These are phyloP conservation scores for Phycomyces nitens DNA, from an alignment of 192 early-diverging fungal genomes.

Conservation along the genomic window DNA sequence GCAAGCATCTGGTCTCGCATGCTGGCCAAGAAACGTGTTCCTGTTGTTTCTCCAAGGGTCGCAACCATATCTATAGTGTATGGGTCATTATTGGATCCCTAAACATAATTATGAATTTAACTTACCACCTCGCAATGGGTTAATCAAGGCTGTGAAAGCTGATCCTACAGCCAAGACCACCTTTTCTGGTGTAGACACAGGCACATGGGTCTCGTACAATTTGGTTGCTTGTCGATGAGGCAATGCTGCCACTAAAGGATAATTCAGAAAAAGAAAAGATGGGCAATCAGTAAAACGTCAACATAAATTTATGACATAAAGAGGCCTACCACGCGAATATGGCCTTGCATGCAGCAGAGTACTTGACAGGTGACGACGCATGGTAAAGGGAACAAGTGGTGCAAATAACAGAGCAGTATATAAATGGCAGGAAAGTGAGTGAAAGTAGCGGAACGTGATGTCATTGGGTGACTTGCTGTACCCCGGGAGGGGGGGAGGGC, in stretches of 20 bases:
- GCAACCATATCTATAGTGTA: slow-evolving; percentile 73
- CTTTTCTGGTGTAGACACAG: slow-evolving; percentile 62
- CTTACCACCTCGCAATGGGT: slow-evolving; percentile 70
- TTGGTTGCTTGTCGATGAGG: slow-evolving; percentile 3
- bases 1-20: slow-evolving; percentile 80
- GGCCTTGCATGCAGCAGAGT: too few relatives aligned
- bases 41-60: slow-evolving; percentile 86
- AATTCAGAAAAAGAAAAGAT: too few relatives aligned
- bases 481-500: not conserved
- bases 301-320: too few relatives aligned
- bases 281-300: too few relatives aligned
- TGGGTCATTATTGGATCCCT: not conserved
- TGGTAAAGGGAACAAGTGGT: too few relatives aligned
- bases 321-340: too few relatives aligned
- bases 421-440: not conserved
- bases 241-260: too few relatives aligned
- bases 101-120: not conserved
- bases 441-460: not conserved
- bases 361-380: too few relatives aligned
- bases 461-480: slow-evolving; percentile 1
- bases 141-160: slow-evolving; percentile 68
- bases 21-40: slow-evolving; percentile 56
- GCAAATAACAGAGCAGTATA: too few relatives aligned
- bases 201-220: slow-evolving; percentile 60
- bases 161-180: slow-evolving; percentile 66